Evolutionary conservation across 2,329 filamentous ascomycete genomes (phyloP).

Genomic region (Bimuria novae-zelandiae): DNA sequence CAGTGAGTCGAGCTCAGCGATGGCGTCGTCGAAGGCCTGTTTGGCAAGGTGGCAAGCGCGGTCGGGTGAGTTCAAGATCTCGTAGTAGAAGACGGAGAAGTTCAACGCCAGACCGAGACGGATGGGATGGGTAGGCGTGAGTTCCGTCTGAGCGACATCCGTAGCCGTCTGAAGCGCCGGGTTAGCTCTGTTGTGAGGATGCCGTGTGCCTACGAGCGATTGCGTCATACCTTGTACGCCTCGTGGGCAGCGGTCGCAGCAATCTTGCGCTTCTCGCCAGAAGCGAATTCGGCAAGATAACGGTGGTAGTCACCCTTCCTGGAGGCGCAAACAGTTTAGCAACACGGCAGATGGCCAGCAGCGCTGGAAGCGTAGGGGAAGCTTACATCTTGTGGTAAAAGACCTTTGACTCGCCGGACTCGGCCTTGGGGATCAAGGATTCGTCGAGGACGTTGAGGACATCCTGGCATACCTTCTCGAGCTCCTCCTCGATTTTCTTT

Average conservation of each 20-base stretch:
- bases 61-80: conserved; percentile 97
- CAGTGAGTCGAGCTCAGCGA: conserved; percentile 96
- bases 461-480: conserved; percentile 98
- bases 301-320: conserved; percentile 99
- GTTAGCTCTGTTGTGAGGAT: conserved; percentile 21
- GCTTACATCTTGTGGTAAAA: conserved; percentile 99
- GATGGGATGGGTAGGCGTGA: conserved; percentile 97
- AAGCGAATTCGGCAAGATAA: conserved; percentile 91
- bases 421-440: conserved; percentile 91
- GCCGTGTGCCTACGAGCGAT: conserved; percentile 15
- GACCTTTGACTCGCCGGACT: conserved; percentile 97
- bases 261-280: conserved; percentile 88
- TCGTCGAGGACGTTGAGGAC: conserved; percentile 94
- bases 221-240: conserved; percentile 86
- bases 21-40: conserved; percentile 98
- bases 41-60: conserved; percentile 98
- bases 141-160: conserved; percentile 96
- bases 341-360: neutral
- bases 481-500: conserved; percentile 96
- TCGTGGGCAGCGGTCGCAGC: conserved; percentile 87
- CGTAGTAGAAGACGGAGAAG: conserved; percentile 99
- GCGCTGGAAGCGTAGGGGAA: neutral
- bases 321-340: conserved; percentile 27
- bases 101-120: conserved; percentile 96
- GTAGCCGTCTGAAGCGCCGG: conserved; percentile 75